Base-by-base conservation (phyloP, 495 filamentous ascomycete species). In the Hypoxylon lenormandii region DNA sequence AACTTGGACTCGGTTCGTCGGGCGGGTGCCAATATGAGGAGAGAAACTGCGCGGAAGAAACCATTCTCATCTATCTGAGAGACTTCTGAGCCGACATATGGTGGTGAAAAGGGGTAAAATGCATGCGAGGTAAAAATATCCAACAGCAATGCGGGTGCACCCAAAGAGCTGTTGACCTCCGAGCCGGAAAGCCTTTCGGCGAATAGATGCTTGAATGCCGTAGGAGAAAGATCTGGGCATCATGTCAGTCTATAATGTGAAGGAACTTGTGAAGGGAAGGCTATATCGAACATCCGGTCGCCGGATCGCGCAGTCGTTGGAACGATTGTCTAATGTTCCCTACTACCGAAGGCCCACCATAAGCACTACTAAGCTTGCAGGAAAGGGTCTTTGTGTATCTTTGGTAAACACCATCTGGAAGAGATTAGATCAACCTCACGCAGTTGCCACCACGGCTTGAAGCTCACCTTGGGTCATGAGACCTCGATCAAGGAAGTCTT, bases 71-170 rank as follows among this genome's bases (percentile, higher is more conserved):
- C 62, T 37, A 65, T 51, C 15, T 23, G 28, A 3, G 37, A 37
- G 0, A 16, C 3, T 42, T 46, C 47, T n/a, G 46, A 46, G 62
- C 26, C 12, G 19, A 6, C 22, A 52, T 47, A 7, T 45, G 28
- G 48, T 59, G 37, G 21, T 38, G 62, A 38, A 26, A 65, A 65
- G 13, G 62, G 62, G 47, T 45, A 52, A 51, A 65, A 59, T 1
- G 52, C 53, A 33, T 52, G 45, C 53, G 33, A 65, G 11, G 13
- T 48, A 15, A 56, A 28, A 16, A 65, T 47, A 19, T 65, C 47
- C 13, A 51, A 46, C 6, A 65, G 36, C 37, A 58, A 12, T 8
- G 5, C 23, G 21, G 16, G 19, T 16, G n/a, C n/a, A n/a, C 8
- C 53, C 19, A 26, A 18, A 36, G 52, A 49, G 12, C 15, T 38